Conservation (phyloP, 2,329 filamentous ascomycete genomes). For the Sporothrix pseudoabietina region DNA sequence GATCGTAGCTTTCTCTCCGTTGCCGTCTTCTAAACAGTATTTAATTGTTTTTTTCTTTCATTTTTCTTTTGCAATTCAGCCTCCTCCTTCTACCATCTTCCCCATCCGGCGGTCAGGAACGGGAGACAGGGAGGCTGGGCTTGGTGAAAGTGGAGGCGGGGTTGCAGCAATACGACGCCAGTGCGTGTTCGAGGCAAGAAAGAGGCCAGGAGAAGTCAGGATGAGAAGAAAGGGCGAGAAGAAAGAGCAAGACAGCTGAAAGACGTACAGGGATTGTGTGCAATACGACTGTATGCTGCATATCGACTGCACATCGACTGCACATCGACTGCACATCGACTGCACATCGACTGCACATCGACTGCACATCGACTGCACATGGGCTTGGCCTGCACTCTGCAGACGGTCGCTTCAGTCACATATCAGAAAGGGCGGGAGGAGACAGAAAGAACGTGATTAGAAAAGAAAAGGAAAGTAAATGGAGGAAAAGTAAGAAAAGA, state of each 20-base stretch:
- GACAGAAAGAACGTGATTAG: not conserved
- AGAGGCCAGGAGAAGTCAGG: not conserved
- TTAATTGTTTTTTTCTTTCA: not conserved
- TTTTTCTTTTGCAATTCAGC: not conserved
- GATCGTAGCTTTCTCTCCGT: not conserved
- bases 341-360: not conserved
- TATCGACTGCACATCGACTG: not conserved
- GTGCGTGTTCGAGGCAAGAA: slow-evolving; percentile 4
- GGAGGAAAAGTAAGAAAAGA: not conserved
- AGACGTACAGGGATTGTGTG: not conserved
- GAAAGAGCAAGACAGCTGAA: not conserved
- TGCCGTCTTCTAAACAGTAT: not conserved
- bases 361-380: no score
- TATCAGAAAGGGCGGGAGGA: not conserved
- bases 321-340: no score
- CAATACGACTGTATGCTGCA: not conserved
- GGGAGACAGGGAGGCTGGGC: not conserved
- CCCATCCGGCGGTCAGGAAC: not conserved
- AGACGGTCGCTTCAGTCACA: not conserved
- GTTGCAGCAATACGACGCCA: slow-evolving; percentile 9
- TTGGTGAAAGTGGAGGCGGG: not conserved
- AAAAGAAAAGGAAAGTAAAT: no score
- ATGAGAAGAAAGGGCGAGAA: not conserved
- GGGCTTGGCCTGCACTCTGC: no score
- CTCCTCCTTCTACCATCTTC: not conserved